Percentiles rank a stretch among this genome's conserved stretches.
Evolutionary conservation across 371 early-diverging fungal genomes (phyloP).

Genomic region (Mucor saturninus): DNA sequence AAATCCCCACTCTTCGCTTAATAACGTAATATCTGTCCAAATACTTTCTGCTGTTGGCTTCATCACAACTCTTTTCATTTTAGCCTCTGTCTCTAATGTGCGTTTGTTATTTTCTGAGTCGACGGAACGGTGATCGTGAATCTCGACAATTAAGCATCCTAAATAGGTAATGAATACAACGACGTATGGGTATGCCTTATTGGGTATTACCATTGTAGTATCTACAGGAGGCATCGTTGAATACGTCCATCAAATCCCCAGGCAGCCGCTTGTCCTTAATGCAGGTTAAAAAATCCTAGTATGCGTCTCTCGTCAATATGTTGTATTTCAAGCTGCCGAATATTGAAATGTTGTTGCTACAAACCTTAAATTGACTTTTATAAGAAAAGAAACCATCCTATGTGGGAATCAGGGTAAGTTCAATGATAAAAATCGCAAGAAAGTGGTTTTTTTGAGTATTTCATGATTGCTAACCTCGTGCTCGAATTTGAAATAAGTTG

Average conservation of each 20-base stretch:
- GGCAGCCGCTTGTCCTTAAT: slow-evolving; percentile 62
- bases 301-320: not conserved
- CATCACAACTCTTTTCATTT: slow-evolving; percentile 54
- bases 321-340: not conserved
- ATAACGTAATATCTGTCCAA: slow-evolving; percentile 62
- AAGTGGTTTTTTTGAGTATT: no score
- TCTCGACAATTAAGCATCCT: slow-evolving; percentile 64
- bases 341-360: not conserved
- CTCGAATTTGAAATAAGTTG: slow-evolving; percentile 69
- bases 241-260: slow-evolving; percentile 63
- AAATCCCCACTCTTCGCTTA: slow-evolving; percentile 62
- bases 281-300: slow-evolving; percentile 59
- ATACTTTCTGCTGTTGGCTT: slow-evolving; percentile 62
- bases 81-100: slow-evolving; percentile 1
- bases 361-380: slow-evolving; percentile 66
- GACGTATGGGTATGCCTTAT: no score
- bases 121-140: slow-evolving; percentile 56
- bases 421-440: not conserved
- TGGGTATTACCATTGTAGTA: slow-evolving; percentile 57
- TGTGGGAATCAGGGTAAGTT: not conserved
- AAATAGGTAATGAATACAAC: not conserved
- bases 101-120: slow-evolving; percentile 12
- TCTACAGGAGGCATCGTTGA: slow-evolving; percentile 61
- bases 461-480: slow-evolving; percentile 49
- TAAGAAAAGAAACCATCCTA: slow-evolving; percentile 69